Evolutionary conservation across 805 yeast species (phyloP).

Genomic region (Wickerhamiella kurtzmanii): DNA sequence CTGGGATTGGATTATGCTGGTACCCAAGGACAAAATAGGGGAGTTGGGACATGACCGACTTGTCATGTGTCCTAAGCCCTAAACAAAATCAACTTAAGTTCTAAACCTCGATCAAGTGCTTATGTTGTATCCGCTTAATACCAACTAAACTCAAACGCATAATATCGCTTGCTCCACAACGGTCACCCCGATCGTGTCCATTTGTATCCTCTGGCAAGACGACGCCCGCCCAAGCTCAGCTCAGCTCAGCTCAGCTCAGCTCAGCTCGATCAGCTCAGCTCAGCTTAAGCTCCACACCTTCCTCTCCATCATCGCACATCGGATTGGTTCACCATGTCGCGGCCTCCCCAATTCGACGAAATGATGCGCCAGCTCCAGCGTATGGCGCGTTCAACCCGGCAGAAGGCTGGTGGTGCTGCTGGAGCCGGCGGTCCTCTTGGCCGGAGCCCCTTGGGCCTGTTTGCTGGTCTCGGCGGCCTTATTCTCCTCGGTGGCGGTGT

Average conservation of each 20-base stretch:
- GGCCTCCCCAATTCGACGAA: conserved; percentile 13
- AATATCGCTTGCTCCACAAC: not conserved
- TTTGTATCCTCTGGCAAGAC: not conserved
- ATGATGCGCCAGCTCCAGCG: conserved; percentile 12
- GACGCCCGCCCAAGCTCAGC: not conserved
- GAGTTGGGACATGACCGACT: no score
- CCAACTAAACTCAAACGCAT: not conserved
- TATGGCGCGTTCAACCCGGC: not conserved
- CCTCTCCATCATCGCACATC: not conserved
- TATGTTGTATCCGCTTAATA: not conserved
- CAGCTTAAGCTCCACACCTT: not conserved
- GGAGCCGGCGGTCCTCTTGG: conserved; percentile 19
- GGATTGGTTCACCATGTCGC: not conserved
- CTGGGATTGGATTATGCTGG: not conserved
- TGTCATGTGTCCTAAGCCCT: not conserved
- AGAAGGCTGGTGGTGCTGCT: conserved; percentile 1
- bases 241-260: not conserved
- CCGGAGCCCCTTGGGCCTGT: conserved; percentile 37
- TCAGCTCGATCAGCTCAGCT: not conserved
- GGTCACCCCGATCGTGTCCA: not conserved
- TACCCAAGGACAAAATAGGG: no score
- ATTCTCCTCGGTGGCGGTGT: conserved; percentile 47
- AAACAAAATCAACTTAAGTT: no score
- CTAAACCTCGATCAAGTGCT: no score
- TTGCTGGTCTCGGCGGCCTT: conserved; percentile 53